A percentile compares a stretch with the other conserved stretches of the same genome.
These are phyloP conservation scores for Suillus alpinus DNA, from an alignment of 768 basidiomycete species.

Conservation along the genomic window DNA sequence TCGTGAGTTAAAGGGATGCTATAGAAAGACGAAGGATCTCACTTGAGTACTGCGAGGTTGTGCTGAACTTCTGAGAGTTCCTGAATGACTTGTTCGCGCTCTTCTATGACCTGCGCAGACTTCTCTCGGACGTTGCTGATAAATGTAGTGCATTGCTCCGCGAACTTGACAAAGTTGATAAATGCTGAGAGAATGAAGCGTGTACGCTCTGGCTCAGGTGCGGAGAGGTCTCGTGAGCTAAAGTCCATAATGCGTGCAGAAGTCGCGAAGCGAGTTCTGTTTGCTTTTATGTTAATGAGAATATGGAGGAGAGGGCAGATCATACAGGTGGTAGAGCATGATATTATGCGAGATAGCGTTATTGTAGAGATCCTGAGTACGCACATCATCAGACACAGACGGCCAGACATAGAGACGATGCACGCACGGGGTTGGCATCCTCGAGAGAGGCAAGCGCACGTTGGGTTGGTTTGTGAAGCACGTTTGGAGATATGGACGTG, in stretches of 20 bases:
- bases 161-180: slow-evolving; percentile 92
- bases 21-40: slow-evolving; percentile 19
- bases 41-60: slow-evolving; percentile 59
- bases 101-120: slow-evolving; percentile 53
- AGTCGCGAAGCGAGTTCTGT: slow-evolving; percentile 64
- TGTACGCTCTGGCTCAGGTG: slow-evolving; percentile 74
- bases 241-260: slow-evolving; percentile 79
- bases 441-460: slow-evolving; percentile 50
- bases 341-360: slow-evolving; percentile 59
- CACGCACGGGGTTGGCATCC: slow-evolving; percentile 52
- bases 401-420: not conserved
- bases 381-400: not conserved
- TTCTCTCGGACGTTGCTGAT: slow-evolving; percentile 59
- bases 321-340: slow-evolving; percentile 67
- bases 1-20: not conserved
- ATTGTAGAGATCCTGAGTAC: slow-evolving; percentile 60
- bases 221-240: slow-evolving; percentile 66
- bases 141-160: slow-evolving; percentile 66
- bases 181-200: slow-evolving; percentile 78
- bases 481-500: slow-evolving; percentile 57
- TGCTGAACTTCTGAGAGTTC: slow-evolving; percentile 48
- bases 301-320: not conserved
- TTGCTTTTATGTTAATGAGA: slow-evolving; percentile 4
- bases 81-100: slow-evolving; percentile 56
- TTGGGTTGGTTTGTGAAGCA: slow-evolving; percentile 57